These are phyloP conservation scores for Fragilariopsis cylindrus DNA, from an alignment of 108 stramenopile species.

Conservation along the genomic window DNA sequence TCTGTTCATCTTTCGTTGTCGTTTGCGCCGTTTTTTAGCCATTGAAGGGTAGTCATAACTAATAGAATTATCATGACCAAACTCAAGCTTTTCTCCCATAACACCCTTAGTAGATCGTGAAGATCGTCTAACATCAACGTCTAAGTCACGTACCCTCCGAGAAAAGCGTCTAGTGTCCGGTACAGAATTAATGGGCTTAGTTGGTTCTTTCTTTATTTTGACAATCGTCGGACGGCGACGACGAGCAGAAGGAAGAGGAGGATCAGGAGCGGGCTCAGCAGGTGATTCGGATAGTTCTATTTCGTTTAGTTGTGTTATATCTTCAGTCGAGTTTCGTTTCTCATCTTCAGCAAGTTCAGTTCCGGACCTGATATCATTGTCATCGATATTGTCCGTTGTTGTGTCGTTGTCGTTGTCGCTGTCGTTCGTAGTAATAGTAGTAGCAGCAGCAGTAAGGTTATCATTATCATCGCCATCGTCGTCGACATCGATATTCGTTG, in stretches of 20 bases:
- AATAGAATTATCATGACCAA: conserved; percentile 19
- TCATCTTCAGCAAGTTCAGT: neutral
- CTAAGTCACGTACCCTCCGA: conserved; percentile 32
- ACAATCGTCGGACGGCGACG: neutral
- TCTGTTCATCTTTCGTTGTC: neutral
- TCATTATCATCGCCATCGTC: conserved; percentile 9
- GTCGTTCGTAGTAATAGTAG: neutral
- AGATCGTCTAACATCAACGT: conserved; percentile 40
- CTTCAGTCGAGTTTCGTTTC: neutral
- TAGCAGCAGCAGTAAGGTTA: neutral
- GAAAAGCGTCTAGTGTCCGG: conserved; percentile 15
- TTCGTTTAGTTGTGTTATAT: conserved; percentile 4
- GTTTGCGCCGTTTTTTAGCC: conserved; percentile 1
- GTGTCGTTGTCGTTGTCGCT: neutral
- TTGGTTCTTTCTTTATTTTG: conserved; percentile 1
- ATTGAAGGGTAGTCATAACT: conserved; percentile 24
- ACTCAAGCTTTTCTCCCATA: conserved; percentile 23
- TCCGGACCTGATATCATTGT: neutral
- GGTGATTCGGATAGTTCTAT: neutral
- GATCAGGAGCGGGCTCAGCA: neutral
- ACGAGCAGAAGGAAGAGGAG: neutral
- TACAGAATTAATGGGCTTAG: neutral
- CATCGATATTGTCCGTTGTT: neutral
- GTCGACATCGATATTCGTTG: neutral
- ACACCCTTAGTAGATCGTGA: conserved; percentile 36